phyloP scores from a whole-genome alignment of 73 alveolate species.

The Paramecium sexaurelia region DNA sequence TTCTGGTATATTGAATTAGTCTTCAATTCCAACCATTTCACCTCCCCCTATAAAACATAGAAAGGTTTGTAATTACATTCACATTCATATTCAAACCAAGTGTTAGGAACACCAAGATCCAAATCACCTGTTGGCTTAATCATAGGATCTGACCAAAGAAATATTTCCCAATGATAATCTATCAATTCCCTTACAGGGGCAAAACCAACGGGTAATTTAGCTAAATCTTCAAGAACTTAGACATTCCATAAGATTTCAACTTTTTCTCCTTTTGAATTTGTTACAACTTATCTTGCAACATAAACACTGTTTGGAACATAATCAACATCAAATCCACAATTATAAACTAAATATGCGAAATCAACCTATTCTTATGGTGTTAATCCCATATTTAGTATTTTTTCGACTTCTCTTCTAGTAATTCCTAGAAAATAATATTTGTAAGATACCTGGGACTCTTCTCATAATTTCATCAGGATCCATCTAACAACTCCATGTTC shows the following conservation, averaged over 20 bases:
- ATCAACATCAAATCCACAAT: conserved; percentile 87
- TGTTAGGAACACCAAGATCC: conserved; percentile 91
- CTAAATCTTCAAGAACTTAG: conserved; percentile 84
- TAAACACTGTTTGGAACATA: conserved; percentile 86
- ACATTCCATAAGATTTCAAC: conserved; percentile 92
- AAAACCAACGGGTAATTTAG: conserved; percentile 72
- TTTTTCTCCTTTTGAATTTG: conserved; percentile 94
- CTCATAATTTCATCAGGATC: conserved; percentile 93
- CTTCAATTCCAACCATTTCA: conserved; percentile 72
- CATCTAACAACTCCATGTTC: conserved; percentile 74
- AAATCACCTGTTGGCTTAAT: conserved; percentile 83
- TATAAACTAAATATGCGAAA: conserved; percentile 82
- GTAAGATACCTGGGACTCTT: conserved; percentile 87
- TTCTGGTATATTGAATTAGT: conserved; percentile 88
- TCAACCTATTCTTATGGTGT: conserved; percentile 92
- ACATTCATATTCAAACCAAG: conserved; percentile 92
- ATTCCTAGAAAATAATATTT: conserved; percentile 56
- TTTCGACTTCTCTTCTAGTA: conserved; percentile 90
- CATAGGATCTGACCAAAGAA: conserved; percentile 89
- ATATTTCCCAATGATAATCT: conserved; percentile 94
- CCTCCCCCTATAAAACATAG: conserved; percentile 67
- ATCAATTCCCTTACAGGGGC: conserved; percentile 87
- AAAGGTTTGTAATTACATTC: conserved; percentile 65
- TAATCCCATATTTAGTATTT: conserved; percentile 81
- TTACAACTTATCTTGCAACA: conserved; percentile 88